A percentile compares a stretch with the other conserved stretches of the same genome.
phyloP scores from a whole-genome alignment of 2,329 filamentous ascomycete species.

The Trichoderma pleuroti region DNA sequence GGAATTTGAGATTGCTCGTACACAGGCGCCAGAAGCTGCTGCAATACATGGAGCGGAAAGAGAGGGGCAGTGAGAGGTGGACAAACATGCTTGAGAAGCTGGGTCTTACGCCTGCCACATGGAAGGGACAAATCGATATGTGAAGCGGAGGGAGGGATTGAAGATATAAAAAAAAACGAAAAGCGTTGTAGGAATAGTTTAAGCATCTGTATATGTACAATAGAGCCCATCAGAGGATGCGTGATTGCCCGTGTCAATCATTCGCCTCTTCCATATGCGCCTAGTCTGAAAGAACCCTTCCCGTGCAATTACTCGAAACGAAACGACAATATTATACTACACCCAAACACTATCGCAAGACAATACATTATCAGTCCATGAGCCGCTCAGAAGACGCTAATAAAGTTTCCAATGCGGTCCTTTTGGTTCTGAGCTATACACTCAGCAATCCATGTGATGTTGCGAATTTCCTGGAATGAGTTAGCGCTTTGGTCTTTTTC shows the following conservation, averaged over 20 bases:
- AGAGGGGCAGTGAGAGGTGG: conserved; percentile 88
- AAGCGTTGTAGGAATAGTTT: conserved; percentile 38
- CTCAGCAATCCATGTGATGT: conserved; percentile 99
- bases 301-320: conserved; percentile 37
- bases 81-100: conserved; percentile 78
- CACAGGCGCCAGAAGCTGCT: conserved; percentile 87
- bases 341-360: conserved; percentile 30
- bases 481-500: conserved; percentile 24
- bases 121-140: conserved; percentile 76
- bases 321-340: conserved; percentile 40
- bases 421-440: conserved; percentile 99
- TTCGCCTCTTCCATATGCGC: conserved; percentile 31
- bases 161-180: neutral
- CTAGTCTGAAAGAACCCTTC: conserved; percentile 30
- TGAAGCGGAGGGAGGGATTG: conserved; percentile 22
- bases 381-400: conserved; percentile 78
- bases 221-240: conserved; percentile 36
- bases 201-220: conserved; percentile 48
- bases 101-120: conserved; percentile 82
- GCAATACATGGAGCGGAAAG: conserved; percentile 81
- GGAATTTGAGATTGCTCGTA: conserved; percentile 79
- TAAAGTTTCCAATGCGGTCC: conserved; percentile 97
- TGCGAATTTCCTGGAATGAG: conserved; percentile 80
- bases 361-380: conserved; percentile 22
- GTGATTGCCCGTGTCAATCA: conserved; percentile 22